These are phyloP conservation scores for Corymbia maculata DNA, from an alignment of 345 rosid genomes.

Conservation along the genomic window DNA sequence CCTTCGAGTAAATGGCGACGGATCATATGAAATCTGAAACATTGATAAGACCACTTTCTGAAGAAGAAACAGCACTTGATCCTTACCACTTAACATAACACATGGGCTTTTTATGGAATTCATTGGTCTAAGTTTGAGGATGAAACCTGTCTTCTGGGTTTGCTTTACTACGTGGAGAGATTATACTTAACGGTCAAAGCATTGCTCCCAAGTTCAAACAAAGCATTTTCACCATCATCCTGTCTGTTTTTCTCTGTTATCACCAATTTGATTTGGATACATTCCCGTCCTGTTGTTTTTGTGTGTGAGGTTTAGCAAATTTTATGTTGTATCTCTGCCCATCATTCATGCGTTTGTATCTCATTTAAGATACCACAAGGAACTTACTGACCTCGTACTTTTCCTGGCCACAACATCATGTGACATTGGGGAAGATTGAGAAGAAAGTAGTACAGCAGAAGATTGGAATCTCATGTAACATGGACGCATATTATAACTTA, in stretches of 20 bases:
- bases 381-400: neutral
- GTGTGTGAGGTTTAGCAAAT: neutral
- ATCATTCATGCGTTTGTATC: neutral
- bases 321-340: neutral
- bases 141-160: neutral
- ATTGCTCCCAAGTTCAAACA: neutral
- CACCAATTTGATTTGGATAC: neutral
- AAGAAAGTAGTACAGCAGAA: neutral
- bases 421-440: neutral
- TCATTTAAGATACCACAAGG: neutral
- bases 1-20: neutral
- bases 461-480: neutral
- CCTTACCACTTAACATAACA: neutral
- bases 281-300: neutral
- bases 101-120: neutral
- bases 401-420: neutral
- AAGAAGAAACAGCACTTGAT: neutral
- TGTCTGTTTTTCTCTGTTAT: neutral
- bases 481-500: neutral
- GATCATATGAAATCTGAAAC: neutral
- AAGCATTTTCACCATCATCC: neutral
- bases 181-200: neutral
- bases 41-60: neutral
- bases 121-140: neutral
- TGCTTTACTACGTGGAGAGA: neutral